Evolutionary conservation across 2,329 filamentous ascomycete species (phyloP).

Genomic region (Alternaria triticimaculans): DNA sequence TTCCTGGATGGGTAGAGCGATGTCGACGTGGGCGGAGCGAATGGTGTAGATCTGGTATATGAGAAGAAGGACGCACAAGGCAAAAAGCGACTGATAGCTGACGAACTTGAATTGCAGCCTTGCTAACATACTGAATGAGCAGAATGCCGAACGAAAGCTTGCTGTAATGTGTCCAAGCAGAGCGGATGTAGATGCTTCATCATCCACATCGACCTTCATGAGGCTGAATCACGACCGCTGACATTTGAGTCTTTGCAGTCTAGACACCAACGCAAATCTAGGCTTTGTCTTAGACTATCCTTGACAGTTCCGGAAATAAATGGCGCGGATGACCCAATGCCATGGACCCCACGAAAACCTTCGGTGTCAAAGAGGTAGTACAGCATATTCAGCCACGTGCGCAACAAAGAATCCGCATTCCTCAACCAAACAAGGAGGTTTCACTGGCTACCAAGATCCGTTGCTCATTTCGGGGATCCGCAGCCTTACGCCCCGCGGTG

Average conservation of each 20-base stretch:
- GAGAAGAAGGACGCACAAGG: not conserved
- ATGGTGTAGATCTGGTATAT: conserved; percentile 2
- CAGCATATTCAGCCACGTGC: not conserved
- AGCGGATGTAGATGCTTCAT: not conserved
- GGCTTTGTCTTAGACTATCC: not conserved
- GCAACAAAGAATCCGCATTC: not conserved
- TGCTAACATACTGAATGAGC: not conserved
- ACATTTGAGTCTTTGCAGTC: not conserved
- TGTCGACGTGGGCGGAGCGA: not conserved
- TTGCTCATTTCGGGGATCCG: not conserved
- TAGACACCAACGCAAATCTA: not conserved
- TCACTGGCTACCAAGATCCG: not conserved
- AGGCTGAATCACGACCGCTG: not conserved
- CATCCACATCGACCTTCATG: not conserved
- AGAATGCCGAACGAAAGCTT: not conserved
- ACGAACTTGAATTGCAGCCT: not conserved
- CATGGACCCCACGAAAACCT: not conserved
- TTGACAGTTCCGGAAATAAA: not conserved
- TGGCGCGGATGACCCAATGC: not conserved
- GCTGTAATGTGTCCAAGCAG: not conserved
- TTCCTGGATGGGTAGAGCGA: not conserved
- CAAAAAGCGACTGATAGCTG: not conserved
- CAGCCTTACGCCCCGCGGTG: not conserved
- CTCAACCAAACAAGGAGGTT: not conserved
- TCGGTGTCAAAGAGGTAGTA: not conserved